Base-by-base conservation (phyloP, 2,329 filamentous ascomycete genomes). In the Aspergillus ustus region DNA sequence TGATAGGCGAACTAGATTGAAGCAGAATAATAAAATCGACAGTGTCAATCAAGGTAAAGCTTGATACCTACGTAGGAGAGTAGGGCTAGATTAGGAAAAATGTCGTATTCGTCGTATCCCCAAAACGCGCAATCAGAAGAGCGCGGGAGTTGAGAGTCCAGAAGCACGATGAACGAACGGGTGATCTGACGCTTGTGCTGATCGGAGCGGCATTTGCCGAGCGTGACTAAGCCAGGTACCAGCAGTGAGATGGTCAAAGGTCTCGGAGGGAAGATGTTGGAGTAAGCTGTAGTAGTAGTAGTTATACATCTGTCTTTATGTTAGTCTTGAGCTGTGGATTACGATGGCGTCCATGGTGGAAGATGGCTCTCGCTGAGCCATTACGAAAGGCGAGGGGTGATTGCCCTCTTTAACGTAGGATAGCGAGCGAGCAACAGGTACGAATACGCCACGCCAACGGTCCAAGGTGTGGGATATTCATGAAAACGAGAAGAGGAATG, bases 101-200 rank as follows among this genome's bases (percentile, higher is more conserved):
- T 45, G 37, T 57, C 55, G 55, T 57, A 57, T 57, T 51, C 20
- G 25, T 57, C 55, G 55, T 57, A 57, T 57, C 44, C 43, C 53
- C 46, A 25, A 11, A 11, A 15, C 34, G 11, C 34, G 34, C 34
- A 40, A 34, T 40, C 34, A 11, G 8, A 40, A 11, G 34, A 13
- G 34, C 34, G 34, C 34, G 31, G 6, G 11, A 37, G 31, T 15
- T 37, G 31, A 25, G 5, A 37, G 34, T 40, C 34, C 34, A 40
- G 45, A 48, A 17, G 29, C 13, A 17, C 48, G 22, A 17, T n/a
- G n/a, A n/a, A n/a, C n/a, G 25, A n/a, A 15, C 9, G 11, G 34
- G n/a, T 50, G 25, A 50, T 29, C 19, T 19, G 48, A 50, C 19
- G 31, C 19, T 50, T 6, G n/a, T 50, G 43, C 43, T 15, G 34